Conservation (phyloP, 441 rosid species). For the Gossypium davidsonii region DNA sequence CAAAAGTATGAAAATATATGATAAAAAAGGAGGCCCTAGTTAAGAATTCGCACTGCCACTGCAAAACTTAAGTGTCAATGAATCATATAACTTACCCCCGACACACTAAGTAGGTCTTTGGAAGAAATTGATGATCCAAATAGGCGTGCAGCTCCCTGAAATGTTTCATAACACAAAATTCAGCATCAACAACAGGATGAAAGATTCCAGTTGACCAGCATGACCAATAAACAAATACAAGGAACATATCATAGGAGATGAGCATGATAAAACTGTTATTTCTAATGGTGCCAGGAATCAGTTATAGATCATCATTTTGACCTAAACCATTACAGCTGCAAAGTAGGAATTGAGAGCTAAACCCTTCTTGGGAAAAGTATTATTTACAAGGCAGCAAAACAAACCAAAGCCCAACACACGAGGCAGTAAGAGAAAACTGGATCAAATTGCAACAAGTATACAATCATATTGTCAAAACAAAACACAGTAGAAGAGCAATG, state of each 20-base stretch:
- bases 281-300: neutral
- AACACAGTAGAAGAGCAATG: neutral
- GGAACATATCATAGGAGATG: neutral
- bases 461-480: neutral
- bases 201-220: conserved; percentile 4
- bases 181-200: neutral
- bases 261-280: neutral
- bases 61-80: conserved; percentile 6
- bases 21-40: neutral
- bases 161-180: conserved; percentile 19
- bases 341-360: neutral
- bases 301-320: neutral
- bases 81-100: conserved; percentile 62
- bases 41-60: too few relatives aligned
- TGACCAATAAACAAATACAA: neutral
- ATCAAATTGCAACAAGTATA: neutral
- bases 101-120: conserved; percentile 65
- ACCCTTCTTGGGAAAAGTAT: neutral
- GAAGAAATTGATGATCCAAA: conserved; percentile 86
- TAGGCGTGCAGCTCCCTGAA: conserved; percentile 92
- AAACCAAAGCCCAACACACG: neutral
- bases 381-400: neutral
- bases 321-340: neutral
- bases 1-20: neutral
- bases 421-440: neutral